phyloP scores from a whole-genome alignment of 176 grass and related monocot species.

The Oryza meyeriana region DNA sequence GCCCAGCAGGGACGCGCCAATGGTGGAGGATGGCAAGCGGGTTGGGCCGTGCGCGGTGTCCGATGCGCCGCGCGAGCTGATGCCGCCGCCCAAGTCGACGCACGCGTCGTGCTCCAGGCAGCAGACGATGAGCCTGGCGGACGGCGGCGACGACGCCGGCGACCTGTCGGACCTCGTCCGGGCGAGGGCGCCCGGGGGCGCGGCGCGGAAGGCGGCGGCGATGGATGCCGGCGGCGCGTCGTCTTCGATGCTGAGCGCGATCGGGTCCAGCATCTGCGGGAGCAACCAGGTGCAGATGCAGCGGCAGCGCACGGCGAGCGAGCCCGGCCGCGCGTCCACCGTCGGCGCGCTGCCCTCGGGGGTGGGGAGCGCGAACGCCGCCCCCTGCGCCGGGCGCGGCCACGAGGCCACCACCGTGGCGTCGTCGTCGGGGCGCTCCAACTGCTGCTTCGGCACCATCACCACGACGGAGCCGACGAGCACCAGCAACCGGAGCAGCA shows the following conservation, averaged over 20 bases:
- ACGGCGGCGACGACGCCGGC: constrained; percentile 14
- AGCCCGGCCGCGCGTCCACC: constrained; percentile 7
- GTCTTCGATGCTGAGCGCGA: constrained; percentile 59
- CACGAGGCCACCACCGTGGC: constrained; percentile 22
- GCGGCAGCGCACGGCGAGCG: constrained; percentile 6
- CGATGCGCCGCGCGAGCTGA: constrained; percentile 43
- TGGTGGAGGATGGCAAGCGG: not conserved
- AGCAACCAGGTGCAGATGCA: constrained; percentile 64
- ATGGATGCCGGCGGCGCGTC: constrained; percentile 18
- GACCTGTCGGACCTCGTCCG: constrained; percentile 36
- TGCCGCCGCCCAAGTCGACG: constrained; percentile 73
- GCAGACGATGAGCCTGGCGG: constrained; percentile 32
- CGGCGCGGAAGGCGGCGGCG: not conserved
- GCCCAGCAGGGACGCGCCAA: not conserved
- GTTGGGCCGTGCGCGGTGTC: not conserved
- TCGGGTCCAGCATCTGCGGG: constrained; percentile 70
- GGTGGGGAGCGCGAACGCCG: constrained; percentile 40
- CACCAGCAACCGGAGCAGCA: constrained; percentile 60
- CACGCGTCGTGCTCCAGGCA: constrained; percentile 34
- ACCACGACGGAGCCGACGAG: constrained; percentile 47
- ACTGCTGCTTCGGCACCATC: constrained; percentile 47
- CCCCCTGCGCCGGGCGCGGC: not conserved
- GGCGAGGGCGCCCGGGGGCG: not conserved
- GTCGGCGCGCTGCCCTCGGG: constrained; percentile 33
- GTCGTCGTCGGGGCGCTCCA: constrained; percentile 54